Conservation (phyloP, 257 asterid species). For the Solanum chiquidenum region DNA sequence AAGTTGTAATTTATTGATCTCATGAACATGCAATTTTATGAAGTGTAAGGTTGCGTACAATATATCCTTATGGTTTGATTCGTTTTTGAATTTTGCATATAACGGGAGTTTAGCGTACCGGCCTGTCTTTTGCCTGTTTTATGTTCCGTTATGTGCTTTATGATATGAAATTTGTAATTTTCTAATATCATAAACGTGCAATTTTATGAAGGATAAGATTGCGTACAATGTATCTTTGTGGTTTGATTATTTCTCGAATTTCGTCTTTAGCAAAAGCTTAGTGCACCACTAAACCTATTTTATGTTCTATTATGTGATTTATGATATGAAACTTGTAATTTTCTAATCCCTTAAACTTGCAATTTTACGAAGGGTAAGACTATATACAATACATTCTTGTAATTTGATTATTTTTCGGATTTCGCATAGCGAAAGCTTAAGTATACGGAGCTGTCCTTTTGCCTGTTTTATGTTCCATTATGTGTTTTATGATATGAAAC, state of each 20-base stretch:
- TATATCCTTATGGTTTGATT: neutral
- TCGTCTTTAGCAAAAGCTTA: neutral
- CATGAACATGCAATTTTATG: neutral
- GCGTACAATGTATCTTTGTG: neutral
- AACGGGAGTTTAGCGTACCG: neutral
- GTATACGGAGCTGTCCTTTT: fast-evolving
- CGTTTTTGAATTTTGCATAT: fast-evolving
- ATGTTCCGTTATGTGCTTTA: neutral
- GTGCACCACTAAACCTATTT: neutral
- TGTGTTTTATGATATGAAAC: neutral
- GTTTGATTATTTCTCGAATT: neutral
- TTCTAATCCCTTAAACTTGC: neutral
- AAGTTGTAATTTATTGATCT: neutral
- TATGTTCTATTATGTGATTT: neutral
- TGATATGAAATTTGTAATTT: neutral
- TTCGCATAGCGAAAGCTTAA: neutral
- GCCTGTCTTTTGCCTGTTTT: neutral
- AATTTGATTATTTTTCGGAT: neutral
- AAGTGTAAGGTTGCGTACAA: neutral
- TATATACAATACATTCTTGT: neutral
- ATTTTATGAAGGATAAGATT: neutral
- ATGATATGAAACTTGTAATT: neutral
- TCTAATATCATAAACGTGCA: neutral
- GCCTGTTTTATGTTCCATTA: neutral
- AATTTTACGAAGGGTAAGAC: neutral